Base-by-base conservation (phyloP, 768 basidiomycete species). In the Tricholoma terreum region DNA sequence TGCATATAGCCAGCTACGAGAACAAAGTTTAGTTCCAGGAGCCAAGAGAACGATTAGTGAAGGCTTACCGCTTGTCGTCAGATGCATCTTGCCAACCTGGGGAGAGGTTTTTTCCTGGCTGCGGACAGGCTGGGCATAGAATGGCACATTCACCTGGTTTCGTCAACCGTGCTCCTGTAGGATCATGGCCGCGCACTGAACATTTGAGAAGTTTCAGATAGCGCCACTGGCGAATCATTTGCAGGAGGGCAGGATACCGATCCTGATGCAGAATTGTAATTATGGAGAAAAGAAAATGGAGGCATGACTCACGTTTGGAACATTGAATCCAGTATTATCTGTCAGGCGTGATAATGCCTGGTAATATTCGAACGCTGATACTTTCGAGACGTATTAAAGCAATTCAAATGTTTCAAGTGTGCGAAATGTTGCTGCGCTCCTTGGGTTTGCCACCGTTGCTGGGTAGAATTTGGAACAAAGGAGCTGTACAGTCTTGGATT, bases 91-190 rank as follows among this genome's bases (percentile, higher is more conserved):
- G 19, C 68, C 68, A 71, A 9, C 51, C 55, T 4, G 17, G 22
- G 10, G 69, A 64, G 22, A 71, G 50, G 42, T 69, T 71, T 21
- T 65, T 63, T 1, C 55, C 59, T 0, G 61, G 64, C 9, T 65
- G 65, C 0, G 70, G 71, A 52, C 70, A 72, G 0, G 71, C 69
- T 2, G 67, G 68, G 31, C 69, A 72, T 14, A 61, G 21, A 6
- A 71, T 58, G 1, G 67, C 70, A 17, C 59, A 59, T 31, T 62
- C 56, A 6, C 70, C 65, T 10, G 22, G 53, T 19, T 56, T 54
- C 1, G 61, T 64, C 14, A 19, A 54, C 10, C 27, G 35, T 0
- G 57, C 58, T 3, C 65, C 63, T 27, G 31, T 21, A 11, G 60
- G 52, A 40, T 61, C 57, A 31, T 66, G 61, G 2, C 58, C 64